Conservation (phyloP, 2,329 filamentous ascomycete species). For the Alternaria arbusti region DNA sequence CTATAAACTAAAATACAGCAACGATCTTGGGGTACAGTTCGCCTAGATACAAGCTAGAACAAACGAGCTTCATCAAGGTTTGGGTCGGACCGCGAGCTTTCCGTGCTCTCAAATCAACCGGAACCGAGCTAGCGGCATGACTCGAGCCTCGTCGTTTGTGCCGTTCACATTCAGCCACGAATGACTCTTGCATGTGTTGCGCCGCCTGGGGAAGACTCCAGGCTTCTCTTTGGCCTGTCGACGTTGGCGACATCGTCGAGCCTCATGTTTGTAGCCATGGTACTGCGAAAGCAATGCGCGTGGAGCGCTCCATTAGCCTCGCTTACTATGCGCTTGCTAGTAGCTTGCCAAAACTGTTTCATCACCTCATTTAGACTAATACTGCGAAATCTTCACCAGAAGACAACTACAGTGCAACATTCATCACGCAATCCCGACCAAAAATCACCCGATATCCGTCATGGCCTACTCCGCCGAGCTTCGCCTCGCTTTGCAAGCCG, state of each 20-base stretch:
- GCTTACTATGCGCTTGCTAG: conserved; percentile 21
- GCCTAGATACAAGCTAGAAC: not conserved
- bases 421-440: conserved; percentile 3
- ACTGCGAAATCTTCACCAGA: conserved; percentile 11
- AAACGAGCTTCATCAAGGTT: not conserved
- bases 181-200: not conserved
- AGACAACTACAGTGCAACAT: conserved; percentile 6
- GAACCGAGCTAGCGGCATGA: conserved; percentile 3
- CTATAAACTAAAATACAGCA: not conserved
- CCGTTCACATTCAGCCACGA: not conserved
- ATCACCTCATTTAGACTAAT: conserved; percentile 21
- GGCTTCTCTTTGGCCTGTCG: not conserved
- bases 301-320: conserved; percentile 10
- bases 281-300: not conserved
- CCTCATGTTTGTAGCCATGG: not conserved
- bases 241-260: not conserved
- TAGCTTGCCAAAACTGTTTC: conserved; percentile 3
- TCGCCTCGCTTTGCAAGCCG: conserved; percentile 48
- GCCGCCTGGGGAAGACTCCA: not conserved
- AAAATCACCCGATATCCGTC: conserved; percentile 2
- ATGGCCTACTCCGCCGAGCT: conserved; percentile 39
- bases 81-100: conserved; percentile 7
- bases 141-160: not conserved
- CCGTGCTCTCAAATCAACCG: conserved; percentile 1
- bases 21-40: not conserved